Evolutionary conservation across 208 protist genomes (phyloP).

Genomic region (Leishmania arabica): DNA sequence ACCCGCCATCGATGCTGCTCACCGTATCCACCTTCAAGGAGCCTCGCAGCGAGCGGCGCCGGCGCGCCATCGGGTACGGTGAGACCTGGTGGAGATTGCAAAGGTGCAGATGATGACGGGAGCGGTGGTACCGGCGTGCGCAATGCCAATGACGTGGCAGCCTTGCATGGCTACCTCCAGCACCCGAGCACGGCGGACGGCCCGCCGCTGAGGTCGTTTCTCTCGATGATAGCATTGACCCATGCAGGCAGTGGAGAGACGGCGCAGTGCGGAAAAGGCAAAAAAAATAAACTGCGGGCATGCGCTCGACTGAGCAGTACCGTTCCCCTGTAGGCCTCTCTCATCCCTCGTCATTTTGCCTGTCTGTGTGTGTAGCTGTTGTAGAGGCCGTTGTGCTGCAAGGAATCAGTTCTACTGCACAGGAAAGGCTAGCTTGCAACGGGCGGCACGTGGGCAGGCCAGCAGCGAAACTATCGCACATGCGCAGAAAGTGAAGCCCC

Average conservation of each 20-base stretch:
- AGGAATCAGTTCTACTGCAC: not conserved
- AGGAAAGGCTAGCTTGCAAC: not conserved
- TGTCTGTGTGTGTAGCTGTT: not conserved
- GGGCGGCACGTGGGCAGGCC: not conserved
- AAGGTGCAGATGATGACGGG: not conserved
- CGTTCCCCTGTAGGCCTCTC: not conserved
- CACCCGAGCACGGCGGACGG: not conserved
- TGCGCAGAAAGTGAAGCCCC: not conserved
- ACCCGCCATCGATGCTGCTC: conserved; percentile 8
- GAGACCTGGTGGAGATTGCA: not conserved
- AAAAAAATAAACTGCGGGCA: not conserved
- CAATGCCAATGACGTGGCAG: conserved; percentile 17
- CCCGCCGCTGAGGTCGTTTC: conserved; percentile 17
- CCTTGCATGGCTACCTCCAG: conserved; percentile 9
- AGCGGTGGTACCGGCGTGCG: not conserved
- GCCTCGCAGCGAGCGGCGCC: not conserved
- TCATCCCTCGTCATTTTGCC: not conserved
- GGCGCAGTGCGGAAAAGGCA: no score
- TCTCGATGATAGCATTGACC: conserved; percentile 7
- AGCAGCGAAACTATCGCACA: not conserved
- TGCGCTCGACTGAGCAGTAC: not conserved
- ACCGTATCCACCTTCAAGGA: conserved; percentile 19
- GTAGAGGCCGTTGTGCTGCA: not conserved
- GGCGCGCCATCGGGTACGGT: not conserved
- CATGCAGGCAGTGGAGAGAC: conserved; percentile 1